Conservation (phyloP, 139 green algal species). For the Tetraselmis striata region DNA sequence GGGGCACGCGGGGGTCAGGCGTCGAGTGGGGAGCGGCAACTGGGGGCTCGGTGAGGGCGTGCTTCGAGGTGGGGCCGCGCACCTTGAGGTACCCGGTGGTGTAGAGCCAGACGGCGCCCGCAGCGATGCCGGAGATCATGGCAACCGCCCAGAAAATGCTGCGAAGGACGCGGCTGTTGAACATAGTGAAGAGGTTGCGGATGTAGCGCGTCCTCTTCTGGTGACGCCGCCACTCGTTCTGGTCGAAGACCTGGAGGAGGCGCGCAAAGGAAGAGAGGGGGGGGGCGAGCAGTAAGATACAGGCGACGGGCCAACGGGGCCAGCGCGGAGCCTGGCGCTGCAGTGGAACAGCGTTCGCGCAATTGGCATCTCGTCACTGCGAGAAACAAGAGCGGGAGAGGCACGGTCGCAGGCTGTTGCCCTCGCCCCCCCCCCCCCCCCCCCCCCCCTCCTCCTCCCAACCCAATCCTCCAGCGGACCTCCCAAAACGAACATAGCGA, state of each 20-base stretch:
- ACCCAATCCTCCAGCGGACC: too few relatives aligned
- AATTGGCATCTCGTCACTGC: too few relatives aligned
- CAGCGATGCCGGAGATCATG: not conserved
- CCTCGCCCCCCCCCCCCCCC: too few relatives aligned
- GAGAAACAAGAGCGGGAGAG: too few relatives aligned
- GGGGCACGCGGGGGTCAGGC: not conserved
- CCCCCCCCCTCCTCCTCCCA: too few relatives aligned
- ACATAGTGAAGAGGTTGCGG: slow-evolving; percentile 1
- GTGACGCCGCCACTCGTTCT: not conserved
- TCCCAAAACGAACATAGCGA: too few relatives aligned
- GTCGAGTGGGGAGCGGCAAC: not conserved
- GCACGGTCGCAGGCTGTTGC: too few relatives aligned
- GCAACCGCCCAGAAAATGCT: not conserved
- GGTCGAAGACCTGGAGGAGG: not conserved
- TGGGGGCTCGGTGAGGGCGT: too few relatives aligned
- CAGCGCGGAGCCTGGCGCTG: too few relatives aligned
- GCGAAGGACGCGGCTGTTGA: not conserved
- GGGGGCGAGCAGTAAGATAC: not conserved
- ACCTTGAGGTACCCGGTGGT: not conserved
- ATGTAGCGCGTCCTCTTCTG: not conserved
- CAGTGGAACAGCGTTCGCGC: too few relatives aligned
- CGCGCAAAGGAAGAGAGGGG: not conserved
- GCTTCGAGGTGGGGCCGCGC: too few relatives aligned
- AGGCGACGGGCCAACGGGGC: too few relatives aligned
- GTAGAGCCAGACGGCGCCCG: not conserved